Evolutionary conservation across 1,139 yeast species (phyloP).

Genomic region (Candida sp.): DNA sequence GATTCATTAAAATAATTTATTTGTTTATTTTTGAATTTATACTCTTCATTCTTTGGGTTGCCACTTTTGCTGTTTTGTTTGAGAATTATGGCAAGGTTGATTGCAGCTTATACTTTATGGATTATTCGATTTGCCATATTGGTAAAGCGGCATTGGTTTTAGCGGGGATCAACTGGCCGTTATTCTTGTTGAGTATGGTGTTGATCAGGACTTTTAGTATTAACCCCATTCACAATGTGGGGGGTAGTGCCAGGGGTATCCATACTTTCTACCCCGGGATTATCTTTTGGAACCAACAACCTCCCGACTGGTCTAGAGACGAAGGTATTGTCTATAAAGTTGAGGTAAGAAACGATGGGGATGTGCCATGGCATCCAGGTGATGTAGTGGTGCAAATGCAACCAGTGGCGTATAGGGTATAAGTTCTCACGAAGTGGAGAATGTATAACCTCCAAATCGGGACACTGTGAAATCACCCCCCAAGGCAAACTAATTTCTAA

Average conservation of each 20-base stretch:
- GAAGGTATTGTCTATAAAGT: neutral
- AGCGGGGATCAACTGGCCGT: constrained; percentile 25
- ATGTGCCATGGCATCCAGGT: no score
- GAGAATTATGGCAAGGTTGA: constrained; percentile 18
- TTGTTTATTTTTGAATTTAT: constrained; percentile 17
- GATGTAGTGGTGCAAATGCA: neutral
- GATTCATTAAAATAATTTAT: constrained; percentile 12
- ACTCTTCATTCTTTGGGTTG: constrained; percentile 21
- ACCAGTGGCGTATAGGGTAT: neutral
- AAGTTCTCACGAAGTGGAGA: no score
- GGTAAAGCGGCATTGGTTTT: constrained; percentile 29
- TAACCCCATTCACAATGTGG: constrained; percentile 15
- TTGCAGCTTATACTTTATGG: constrained; percentile 10
- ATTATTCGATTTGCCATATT: constrained; percentile 13
- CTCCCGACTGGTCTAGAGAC: neutral
- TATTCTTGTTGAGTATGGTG: constrained; percentile 19
- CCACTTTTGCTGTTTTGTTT: constrained; percentile 21
- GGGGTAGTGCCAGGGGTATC: neutral
- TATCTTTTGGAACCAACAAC: constrained; percentile 4
- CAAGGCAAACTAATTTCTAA: no score
- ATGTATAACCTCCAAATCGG: no score
- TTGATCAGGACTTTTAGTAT: constrained; percentile 18
- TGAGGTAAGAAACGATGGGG: neutral
- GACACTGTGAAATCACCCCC: no score
- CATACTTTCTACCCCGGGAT: neutral